phyloP scores from a whole-genome alignment of 164 flowering plant genomes.

The Nelumbo lutea region DNA sequence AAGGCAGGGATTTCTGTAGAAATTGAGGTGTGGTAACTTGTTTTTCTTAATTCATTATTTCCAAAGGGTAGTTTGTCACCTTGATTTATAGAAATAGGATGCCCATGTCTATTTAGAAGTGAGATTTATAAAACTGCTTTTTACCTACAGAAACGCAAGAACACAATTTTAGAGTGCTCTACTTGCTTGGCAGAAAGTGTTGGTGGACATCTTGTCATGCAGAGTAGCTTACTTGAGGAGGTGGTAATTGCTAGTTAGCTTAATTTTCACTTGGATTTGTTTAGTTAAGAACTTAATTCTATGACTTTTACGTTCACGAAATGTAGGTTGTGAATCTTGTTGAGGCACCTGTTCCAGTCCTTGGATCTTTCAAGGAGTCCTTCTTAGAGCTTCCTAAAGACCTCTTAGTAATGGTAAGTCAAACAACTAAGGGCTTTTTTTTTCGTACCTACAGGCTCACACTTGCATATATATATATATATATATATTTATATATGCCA shows the following conservation, averaged over 20 bases:
- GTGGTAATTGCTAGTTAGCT: slow-evolving; percentile 36
- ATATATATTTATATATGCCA: no score
- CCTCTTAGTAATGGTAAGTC: slow-evolving; percentile 70
- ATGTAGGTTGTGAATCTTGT: slow-evolving; percentile 89
- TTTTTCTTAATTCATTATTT: neutral
- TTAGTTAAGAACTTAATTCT: neutral
- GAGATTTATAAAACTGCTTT: slow-evolving; percentile 1
- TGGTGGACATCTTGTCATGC: slow-evolving; percentile 46
- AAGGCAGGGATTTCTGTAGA: slow-evolving; percentile 58
- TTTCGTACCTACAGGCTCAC: no score
- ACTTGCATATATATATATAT: no score
- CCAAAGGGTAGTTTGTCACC: neutral
- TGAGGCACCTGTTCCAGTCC: slow-evolving; percentile 83
- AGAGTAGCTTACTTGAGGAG: slow-evolving; percentile 66
- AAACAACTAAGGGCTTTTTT: no score
- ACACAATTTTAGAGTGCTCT: slow-evolving; percentile 46
- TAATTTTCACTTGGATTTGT: slow-evolving; percentile 1
- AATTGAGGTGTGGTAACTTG: slow-evolving; percentile 53
- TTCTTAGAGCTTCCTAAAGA: slow-evolving; percentile 89
- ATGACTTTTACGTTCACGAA: neutral
- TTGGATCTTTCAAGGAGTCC: slow-evolving; percentile 76
- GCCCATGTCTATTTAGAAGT: neutral
- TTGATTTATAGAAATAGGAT: neutral
- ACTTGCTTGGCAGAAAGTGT: slow-evolving; percentile 57
- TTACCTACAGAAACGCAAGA: slow-evolving; percentile 60